Evolutionary conservation across 1,284 basidiomycete species (phyloP).

Genomic region (Tylopilus sp.): DNA sequence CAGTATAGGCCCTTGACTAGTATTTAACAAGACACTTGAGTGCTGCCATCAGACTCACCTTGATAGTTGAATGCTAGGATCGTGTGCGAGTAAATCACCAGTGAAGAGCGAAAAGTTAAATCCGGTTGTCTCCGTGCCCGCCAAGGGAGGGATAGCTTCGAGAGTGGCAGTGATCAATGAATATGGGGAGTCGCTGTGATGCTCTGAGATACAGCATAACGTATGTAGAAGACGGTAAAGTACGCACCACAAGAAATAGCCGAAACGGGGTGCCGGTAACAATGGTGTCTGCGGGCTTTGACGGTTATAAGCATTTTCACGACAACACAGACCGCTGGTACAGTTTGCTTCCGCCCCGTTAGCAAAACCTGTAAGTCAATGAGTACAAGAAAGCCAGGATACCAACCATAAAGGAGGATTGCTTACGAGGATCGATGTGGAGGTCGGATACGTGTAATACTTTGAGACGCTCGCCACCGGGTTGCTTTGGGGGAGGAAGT

Average conservation of each 20-base stretch:
- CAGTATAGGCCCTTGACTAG: conserved; percentile 41
- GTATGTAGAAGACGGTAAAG: not conserved
- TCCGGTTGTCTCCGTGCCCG: conserved; percentile 57
- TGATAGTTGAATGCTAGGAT: conserved; percentile 62
- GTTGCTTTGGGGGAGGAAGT: conserved; percentile 51
- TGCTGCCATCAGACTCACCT: conserved; percentile 38
- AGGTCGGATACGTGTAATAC: conserved; percentile 78
- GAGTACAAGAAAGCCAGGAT: not conserved
- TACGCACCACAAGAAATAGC: conserved; percentile 57
- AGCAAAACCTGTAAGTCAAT: conserved; percentile 53
- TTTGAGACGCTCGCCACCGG: conserved; percentile 65
- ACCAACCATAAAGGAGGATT: not conserved
- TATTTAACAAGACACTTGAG: not conserved
- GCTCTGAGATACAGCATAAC: not conserved
- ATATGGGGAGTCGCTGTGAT: conserved; percentile 65
- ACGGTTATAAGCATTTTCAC: conserved; percentile 54
- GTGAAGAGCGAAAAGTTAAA: conserved; percentile 74
- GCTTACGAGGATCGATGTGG: conserved; percentile 70
- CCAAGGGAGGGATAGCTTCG: conserved; percentile 65
- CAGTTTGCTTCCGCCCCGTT: conserved; percentile 77
- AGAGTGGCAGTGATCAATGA: conserved; percentile 62
- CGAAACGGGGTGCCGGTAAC: conserved; percentile 65
- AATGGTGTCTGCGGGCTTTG: conserved; percentile 51
- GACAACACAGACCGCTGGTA: conserved; percentile 71
- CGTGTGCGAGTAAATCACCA: conserved; percentile 76